Evolutionary conservation across 129 eudicot species (phyloP), one percentile per base, ranked within the genome.

Genomic region (Centella asiatica): DNA sequence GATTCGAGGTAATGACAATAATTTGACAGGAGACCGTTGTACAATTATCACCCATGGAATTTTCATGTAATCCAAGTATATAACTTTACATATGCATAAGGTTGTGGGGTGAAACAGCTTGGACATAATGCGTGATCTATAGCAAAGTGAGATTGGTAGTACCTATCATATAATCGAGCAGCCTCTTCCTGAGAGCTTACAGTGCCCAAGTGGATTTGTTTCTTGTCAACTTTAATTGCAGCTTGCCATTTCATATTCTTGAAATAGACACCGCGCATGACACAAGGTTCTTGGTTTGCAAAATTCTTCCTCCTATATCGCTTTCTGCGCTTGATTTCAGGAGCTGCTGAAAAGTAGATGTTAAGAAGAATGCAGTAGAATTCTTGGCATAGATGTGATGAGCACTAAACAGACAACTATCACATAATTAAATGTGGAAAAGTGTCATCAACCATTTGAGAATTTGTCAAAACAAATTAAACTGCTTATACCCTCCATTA

Each of bases 231-330:
- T 76, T 93, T 93, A 6, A 93, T 87, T 12, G 99, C 99, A 50
- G 99, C 99, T 82, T 93, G 99, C 99, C 99, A 93, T 80, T 85
- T 87, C 95, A 84, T 72, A 74, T 92, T 92, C 81, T 92, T 92
- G 78, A 70, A 87, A 76, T 92, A 92, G 58, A 92, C 99, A 11
- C 99, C 99, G 65, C 96, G 69, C 95, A 86, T 83, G 11, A 70
- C 15, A 50, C 92, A 78, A 10, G 59, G 76, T 65, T 92, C 99
- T 81, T 88, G 95, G 66, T 82, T 78, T 67, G 80, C 87, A 11
- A 72, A 56, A 44, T 68, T 77, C 80, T 88, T 87, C 65, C 99
- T 82, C 70, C 95, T 75, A 67, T 93, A 89, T 46, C 86, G 53
- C 72, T 88, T 93, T 72, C 96, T 73, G 53, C 86, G 82, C 68